Base-by-base conservation (phyloP, 768 basidiomycete species). In the Asterophora lycoperdoides region DNA sequence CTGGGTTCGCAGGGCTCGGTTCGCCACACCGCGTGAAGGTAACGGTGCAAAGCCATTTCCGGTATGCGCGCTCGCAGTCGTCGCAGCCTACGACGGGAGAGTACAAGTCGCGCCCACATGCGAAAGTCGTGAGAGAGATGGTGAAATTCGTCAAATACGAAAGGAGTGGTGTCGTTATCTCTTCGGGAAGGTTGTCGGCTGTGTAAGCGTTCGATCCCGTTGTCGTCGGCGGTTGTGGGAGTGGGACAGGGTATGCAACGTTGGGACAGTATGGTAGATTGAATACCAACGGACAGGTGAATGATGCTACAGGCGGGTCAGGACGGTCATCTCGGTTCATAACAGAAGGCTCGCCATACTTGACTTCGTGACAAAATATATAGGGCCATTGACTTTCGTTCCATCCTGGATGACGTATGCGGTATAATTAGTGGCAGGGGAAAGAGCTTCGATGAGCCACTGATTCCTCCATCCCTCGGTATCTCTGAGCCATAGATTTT, bases 31-130 rank as follows among this genome's bases (percentile, higher is more conserved):
- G 79, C 11, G 88, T 80, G 59, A 94, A 76, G 8, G 83, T 80
- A 13, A 84, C 67, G 17, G 79, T 63, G 65, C 92, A 94, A 29
- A 88, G 75, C 89, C 89, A 94, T 29, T 68, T 71, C 29, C 85
- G 77, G 62, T 93, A 94, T 18, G 79, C 80, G 17, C 64, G 64
- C 53, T 84, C 78, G 58, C 91, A 93, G 62, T 88, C 84, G 11
- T 77, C 73, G 59, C 92, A 94, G 3, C 80, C 79, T 20, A 87
- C 79, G 17, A 92, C 64, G 0, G 86, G 85, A 5, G 88, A 91
- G 68, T 91, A 94, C 46, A 72, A 60, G 60, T 92, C 89, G 23
- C 87, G 77, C 14, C 88, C 87, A 61, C 92, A 93, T 1, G 89
- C 78, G 52, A 83, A 80, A 3, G 85, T 86, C 28, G 77, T 74